phyloP scores from a whole-genome alignment of 192 early-diverging fungal genomes.

The Blastocladiella britannica region DNA sequence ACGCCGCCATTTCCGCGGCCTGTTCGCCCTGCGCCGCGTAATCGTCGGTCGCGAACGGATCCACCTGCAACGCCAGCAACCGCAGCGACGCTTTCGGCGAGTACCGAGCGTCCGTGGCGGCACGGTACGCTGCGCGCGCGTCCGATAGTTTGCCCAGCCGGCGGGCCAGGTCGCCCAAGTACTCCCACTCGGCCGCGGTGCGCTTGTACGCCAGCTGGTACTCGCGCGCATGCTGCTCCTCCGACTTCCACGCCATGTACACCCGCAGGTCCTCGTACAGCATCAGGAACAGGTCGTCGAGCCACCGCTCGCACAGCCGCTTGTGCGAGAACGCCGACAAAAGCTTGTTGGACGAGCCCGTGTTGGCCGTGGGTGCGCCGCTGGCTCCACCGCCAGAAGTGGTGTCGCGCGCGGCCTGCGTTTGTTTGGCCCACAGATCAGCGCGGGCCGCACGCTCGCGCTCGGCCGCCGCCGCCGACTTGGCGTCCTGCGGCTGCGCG shows the following conservation, averaged over 20 bases:
- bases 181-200: conserved; percentile 94
- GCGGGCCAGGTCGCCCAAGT: conserved; percentile 77
- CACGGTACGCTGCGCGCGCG: conserved; percentile 75
- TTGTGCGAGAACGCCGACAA: conserved; percentile 53
- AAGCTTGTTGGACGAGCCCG: conserved; percentile 1
- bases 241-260: conserved; percentile 81
- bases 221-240: conserved; percentile 48
- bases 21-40: conserved; percentile 56
- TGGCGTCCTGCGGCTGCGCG: too few relatives aligned
- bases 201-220: conserved; percentile 66
- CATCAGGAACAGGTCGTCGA: conserved; percentile 98
- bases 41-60: conserved; percentile 59
- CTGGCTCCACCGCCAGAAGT: too few relatives aligned
- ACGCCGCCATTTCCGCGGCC: conserved; percentile 41
- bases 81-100: conserved; percentile 76
- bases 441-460: too few relatives aligned
- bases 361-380: too few relatives aligned
- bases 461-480: neutral
- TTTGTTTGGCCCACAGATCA: too few relatives aligned
- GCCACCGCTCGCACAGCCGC: conserved; percentile 96
- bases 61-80: conserved; percentile 51
- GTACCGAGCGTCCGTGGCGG: conserved; percentile 73
- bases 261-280: conserved; percentile 89
- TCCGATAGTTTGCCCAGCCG: conserved; percentile 74
- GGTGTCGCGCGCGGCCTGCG: too few relatives aligned